A percentile compares a stretch with the other conserved stretches of the same genome.
phyloP scores from a whole-genome alignment of 2,329 filamentous ascomycete genomes.

The Fusarium solani-melongenae region DNA sequence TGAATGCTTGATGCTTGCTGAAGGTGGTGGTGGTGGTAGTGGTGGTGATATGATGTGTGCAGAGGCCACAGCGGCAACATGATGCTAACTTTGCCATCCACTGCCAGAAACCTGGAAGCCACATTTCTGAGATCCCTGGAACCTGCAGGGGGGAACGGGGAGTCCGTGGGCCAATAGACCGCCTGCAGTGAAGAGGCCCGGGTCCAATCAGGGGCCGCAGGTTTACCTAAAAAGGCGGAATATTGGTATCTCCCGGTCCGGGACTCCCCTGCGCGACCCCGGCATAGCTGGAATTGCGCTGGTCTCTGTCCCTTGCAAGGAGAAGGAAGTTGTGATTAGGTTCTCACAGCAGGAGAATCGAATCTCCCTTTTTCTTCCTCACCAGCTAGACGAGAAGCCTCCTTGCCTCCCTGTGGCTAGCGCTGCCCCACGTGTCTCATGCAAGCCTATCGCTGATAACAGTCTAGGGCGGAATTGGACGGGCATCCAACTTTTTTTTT shows the following conservation, averaged over 20 bases:
- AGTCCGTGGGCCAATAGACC: slow-evolving; percentile 31
- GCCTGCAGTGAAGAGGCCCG: not conserved
- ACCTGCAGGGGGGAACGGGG: slow-evolving; percentile 12
- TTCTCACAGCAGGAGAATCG: slow-evolving; percentile 14
- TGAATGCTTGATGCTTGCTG: not conserved
- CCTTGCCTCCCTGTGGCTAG: not conserved
- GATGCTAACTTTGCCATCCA: slow-evolving; percentile 9
- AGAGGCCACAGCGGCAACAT: not conserved
- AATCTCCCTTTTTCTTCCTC: not conserved
- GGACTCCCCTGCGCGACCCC: not conserved
- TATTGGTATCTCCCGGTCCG: slow-evolving; percentile 19
- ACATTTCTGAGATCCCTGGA: slow-evolving; percentile 18
- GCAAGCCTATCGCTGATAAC: slow-evolving; percentile 16
- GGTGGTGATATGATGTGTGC: slow-evolving; percentile 2
- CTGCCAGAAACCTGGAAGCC: not conserved
- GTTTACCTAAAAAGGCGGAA: slow-evolving; percentile 21
- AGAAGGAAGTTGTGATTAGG: slow-evolving; percentile 24
- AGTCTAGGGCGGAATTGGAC: slow-evolving; percentile 15
- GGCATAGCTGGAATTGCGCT: slow-evolving; percentile 9
- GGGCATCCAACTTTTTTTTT: slow-evolving; percentile 7
- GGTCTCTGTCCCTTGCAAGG: slow-evolving; percentile 9
- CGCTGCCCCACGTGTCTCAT: slow-evolving; percentile 26
- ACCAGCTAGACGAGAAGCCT: not conserved
- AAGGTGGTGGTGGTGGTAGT: not conserved
- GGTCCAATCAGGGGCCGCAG: slow-evolving; percentile 29